These are phyloP conservation scores for Pseudozyma sp. DNA, from an alignment of 1,284 basidiomycete genomes.

Conservation along the genomic window DNA sequence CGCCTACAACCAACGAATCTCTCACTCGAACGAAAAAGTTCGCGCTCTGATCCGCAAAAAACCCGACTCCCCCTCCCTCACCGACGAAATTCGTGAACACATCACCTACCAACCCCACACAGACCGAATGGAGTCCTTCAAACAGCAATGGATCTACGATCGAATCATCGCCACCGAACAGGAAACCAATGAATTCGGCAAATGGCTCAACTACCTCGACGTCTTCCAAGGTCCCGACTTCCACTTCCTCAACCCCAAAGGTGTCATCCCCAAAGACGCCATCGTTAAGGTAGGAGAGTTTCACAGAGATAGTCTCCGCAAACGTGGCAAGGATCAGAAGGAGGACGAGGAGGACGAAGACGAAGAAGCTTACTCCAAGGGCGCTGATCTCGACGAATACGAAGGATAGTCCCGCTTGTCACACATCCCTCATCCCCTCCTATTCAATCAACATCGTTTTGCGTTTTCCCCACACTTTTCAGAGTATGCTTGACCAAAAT, in stretches of 20 bases:
- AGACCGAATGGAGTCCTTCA: conserved; percentile 59
- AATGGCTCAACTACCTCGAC: conserved; percentile 69
- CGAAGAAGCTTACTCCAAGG: conserved; percentile 72
- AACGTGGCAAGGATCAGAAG: conserved; percentile 7
- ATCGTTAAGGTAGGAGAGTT: conserved; percentile 72
- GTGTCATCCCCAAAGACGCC: conserved; percentile 67
- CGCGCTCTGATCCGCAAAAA: conserved; percentile 69
- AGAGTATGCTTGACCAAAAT: background rate
- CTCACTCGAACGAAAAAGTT: conserved; percentile 56
- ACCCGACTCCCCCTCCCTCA: conserved; percentile 1
- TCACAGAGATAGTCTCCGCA: conserved; percentile 77
- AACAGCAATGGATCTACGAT: conserved; percentile 65
- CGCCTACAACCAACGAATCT: conserved; percentile 78
- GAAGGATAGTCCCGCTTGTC: conserved; percentile 25
- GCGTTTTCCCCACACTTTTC: background rate
- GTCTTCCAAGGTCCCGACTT: conserved; percentile 63
- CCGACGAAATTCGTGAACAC: conserved; percentile 45
- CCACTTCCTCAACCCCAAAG: conserved; percentile 69
- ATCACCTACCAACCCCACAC: conserved; percentile 47
- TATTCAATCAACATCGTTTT: background rate
- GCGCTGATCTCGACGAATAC: conserved; percentile 73
- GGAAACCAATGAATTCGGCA: conserved; percentile 74
- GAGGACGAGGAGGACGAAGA: conserved; percentile 68
- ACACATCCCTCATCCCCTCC: background rate
- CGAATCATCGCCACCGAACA: conserved; percentile 77